Base-by-base conservation (phyloP, 2,329 filamentous ascomycete species). In the Onygena corvina region DNA sequence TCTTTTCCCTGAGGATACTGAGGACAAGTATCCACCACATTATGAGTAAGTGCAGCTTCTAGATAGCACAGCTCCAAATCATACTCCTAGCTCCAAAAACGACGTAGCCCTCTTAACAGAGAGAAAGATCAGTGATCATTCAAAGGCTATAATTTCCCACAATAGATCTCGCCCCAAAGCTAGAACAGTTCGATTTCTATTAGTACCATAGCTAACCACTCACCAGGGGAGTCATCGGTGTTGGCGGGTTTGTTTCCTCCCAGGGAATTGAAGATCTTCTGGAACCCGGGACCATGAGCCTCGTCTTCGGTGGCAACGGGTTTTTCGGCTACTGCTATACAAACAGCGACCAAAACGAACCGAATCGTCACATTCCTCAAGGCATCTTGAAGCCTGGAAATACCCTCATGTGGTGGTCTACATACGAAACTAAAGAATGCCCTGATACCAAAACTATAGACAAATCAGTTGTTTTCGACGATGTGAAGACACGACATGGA, bases 241-340 rank as follows among this genome's bases (percentile, higher is more conserved):
- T 74, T n/a, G 71, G 71, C 16, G 69, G 71, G 9, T 71, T 73
- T 51, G 53, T 71, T 23, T 59, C 64, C n/a, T 52, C 56, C 0
- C 51, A 55, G 2, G 53, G 60, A 33, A 50, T 67, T 12, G 55
- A 56, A 30, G 40, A 51, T 1, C 48, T 62, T 2, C 57, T 72
- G 14, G 60, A 67, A 8, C 51, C 61, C 14, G 65, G 64, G 3
- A 60, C 60, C 1, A 70, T 73, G 64, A 64, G 62, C 33, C 62
- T 74, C 38, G 60, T 67, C 0, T 72, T 73, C 50, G 71, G 72
- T 1, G 62, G 67, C 0, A 72, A 71, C 47, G 72, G 73, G 0
- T 75, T 74, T 56, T 75, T 75, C 53, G 72, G 73, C 1, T 75
- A 74, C 55, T 66, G 67, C 21, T 68, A 65, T 46, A 56, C 62